Evolutionary conservation across 73 alveolate species (phyloP).

Genomic region (Tetrahymena thermophila): DNA sequence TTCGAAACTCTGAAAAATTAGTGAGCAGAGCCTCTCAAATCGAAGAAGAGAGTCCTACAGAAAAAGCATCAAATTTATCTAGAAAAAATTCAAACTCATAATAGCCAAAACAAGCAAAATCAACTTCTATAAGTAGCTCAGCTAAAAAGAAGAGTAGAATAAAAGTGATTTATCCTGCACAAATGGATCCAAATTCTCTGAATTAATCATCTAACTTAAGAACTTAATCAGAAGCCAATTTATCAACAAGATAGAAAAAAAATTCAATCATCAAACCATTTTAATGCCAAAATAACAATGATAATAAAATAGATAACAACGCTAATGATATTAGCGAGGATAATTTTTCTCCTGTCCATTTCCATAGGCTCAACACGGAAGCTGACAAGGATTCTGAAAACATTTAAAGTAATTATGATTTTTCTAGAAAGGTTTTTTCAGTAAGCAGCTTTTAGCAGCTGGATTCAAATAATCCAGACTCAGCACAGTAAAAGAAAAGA

Average conservation of each 20-base stretch:
- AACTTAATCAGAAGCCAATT: neutral
- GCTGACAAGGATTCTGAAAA: neutral
- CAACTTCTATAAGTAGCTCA: neutral
- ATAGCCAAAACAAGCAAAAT: neutral
- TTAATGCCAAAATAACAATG: neutral
- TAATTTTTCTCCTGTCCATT: neutral
- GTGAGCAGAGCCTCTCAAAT: neutral
- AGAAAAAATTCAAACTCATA: neutral
- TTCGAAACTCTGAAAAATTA: neutral
- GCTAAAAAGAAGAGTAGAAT: neutral
- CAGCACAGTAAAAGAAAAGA: neutral
- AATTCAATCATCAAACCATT: neutral
- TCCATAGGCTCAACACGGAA: neutral
- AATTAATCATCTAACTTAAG: neutral
- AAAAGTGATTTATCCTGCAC: neutral
- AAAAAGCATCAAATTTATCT: neutral
- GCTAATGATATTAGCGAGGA: neutral
- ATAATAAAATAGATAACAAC: neutral
- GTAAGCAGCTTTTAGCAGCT: neutral
- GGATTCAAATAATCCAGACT: neutral
- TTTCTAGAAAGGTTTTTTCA: neutral
- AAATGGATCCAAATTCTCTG: neutral
- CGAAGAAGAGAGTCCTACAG: neutral
- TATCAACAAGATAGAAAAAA: neutral
- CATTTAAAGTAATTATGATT: neutral